Base-by-base conservation (phyloP, 352 stramenopile genomes). In the Pythium apleroticum region DNA sequence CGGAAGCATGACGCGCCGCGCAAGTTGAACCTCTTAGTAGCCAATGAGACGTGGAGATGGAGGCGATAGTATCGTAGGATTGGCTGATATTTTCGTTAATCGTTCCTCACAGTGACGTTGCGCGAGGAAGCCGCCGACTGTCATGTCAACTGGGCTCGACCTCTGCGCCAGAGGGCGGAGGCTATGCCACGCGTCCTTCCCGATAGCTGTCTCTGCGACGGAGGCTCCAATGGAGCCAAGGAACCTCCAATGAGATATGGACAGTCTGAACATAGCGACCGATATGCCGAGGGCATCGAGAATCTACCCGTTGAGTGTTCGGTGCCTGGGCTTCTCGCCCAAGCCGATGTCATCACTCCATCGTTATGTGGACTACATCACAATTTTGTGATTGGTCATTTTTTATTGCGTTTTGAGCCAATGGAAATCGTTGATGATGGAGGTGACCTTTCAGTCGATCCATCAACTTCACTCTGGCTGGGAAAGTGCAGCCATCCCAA, bases 31-130 rank as follows among this genome's bases (percentile, higher is more conserved):
- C 2, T 52, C 11, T 45, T 66, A 52, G 58, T 28, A 63, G 37
- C 69, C 60, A 75, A 75, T 75, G 49, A 60, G 27, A 64, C 2
- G 2, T 0, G 0, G 25, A n/a, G n/a, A n/a, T n/a, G n/a, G n/a
- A n/a, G n/a, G n/a, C n/a, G n/a, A n/a, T n/a, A n/a, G n/a, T n/a
- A n/a, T n/a, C n/a, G n/a, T n/a, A n/a, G n/a, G n/a, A 66, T 71
- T 71, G 65, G 65, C 15, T n/a, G 25, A 68, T 50, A 60, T 45
- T 9, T 25, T 2, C 2, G 6, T 9, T n/a, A 10, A 22, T 9
- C 15, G 4, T 35, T 53, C 9, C 7, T 28, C 10, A 10, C 4
- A 45, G 60, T 67, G 60, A 67, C 60, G 60, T 61, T 39, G 60
- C 60, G 7, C 6, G 8, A 19, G 7, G 20, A 22, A 33, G 6